A percentile compares a stretch with the other conserved stretches of the same genome.
Evolutionary conservation across 148 eudicot genomes (phyloP).

Genomic region (Diospyros lotus): DNA sequence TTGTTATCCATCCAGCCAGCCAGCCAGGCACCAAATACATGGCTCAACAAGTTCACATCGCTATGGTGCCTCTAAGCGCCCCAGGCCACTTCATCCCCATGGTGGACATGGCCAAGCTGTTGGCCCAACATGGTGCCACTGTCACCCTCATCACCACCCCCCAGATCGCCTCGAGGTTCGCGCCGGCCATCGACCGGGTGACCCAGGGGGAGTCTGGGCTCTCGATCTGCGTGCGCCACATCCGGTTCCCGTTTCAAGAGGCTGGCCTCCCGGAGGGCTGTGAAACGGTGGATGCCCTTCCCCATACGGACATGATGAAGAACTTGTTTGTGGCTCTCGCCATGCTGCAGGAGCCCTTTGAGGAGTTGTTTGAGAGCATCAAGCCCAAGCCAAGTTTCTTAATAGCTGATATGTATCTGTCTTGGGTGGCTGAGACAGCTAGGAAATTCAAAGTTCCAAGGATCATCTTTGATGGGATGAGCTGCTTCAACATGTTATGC

Average conservation of each 20-base stretch:
- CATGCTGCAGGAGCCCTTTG: constrained; percentile 16
- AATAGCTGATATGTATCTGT: constrained; percentile 15
- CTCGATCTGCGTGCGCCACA: neutral
- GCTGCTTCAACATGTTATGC: constrained; percentile 11
- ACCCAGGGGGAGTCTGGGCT: neutral
- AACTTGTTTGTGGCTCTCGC: constrained; percentile 3
- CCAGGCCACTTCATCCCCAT: constrained; percentile 57
- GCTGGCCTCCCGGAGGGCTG: constrained; percentile 6
- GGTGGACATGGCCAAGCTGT: constrained; percentile 17
- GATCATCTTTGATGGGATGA: constrained; percentile 23
- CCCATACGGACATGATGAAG: neutral
- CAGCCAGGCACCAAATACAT: too few relatives aligned
- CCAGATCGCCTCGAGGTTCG: neutral
- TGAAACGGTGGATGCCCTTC: constrained; percentile 6
- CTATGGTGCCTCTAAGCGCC: too few relatives aligned
- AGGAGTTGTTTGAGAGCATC: neutral
- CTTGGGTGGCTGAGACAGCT: constrained; percentile 15
- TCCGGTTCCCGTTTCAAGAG: neutral
- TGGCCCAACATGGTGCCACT: constrained; percentile 19
- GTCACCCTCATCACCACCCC: neutral
- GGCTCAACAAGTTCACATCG: too few relatives aligned
- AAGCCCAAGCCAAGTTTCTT: constrained; percentile 19
- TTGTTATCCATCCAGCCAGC: too few relatives aligned
- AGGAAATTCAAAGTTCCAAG: constrained; percentile 10
- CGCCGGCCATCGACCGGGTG: neutral